phyloP scores from a whole-genome alignment of 257 asterid genomes.

The Craterostigma plantagineum region DNA sequence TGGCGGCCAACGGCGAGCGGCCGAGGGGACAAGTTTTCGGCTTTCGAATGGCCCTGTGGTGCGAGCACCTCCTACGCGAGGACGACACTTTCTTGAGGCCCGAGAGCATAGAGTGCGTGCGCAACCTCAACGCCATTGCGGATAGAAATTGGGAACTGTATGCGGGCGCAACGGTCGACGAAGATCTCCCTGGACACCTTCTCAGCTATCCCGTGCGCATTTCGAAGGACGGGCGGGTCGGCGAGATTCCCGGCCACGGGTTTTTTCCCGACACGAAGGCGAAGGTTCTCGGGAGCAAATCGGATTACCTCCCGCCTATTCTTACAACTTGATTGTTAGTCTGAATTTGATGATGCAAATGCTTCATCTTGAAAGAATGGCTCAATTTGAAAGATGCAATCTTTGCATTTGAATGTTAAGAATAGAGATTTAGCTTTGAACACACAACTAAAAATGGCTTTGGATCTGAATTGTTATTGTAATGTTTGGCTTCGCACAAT shows the following conservation, averaged over 20 bases:
- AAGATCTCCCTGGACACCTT: constrained; percentile 56
- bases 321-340: constrained; percentile 51
- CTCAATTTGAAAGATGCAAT: too few relatives aligned
- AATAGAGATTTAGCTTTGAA: too few relatives aligned
- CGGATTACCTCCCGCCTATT: constrained; percentile 42
- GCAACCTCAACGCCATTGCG: constrained; percentile 26
- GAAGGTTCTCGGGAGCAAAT: constrained; percentile 43
- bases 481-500: too few relatives aligned
- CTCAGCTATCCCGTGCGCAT: constrained; percentile 54
- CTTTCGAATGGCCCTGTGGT: constrained; percentile 65
- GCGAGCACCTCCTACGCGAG: constrained; percentile 36
- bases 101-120: constrained; percentile 36
- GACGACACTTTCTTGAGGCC: constrained; percentile 24
- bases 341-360: too few relatives aligned
- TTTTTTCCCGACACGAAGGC: constrained; percentile 85
- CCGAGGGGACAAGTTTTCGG: constrained; percentile 40
- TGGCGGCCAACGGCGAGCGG: constrained; percentile 13
- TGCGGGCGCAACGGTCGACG: constrained; percentile 17
- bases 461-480: too few relatives aligned
- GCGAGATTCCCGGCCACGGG: constrained; percentile 30
- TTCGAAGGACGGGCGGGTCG: constrained; percentile 28
- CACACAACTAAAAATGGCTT: too few relatives aligned
- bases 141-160: constrained; percentile 46
- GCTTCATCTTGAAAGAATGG: too few relatives aligned
- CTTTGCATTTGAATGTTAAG: too few relatives aligned